These are phyloP conservation scores for Calamus simplicifolius DNA, from an alignment of 176 grass and related monocot species.

Conservation along the genomic window DNA sequence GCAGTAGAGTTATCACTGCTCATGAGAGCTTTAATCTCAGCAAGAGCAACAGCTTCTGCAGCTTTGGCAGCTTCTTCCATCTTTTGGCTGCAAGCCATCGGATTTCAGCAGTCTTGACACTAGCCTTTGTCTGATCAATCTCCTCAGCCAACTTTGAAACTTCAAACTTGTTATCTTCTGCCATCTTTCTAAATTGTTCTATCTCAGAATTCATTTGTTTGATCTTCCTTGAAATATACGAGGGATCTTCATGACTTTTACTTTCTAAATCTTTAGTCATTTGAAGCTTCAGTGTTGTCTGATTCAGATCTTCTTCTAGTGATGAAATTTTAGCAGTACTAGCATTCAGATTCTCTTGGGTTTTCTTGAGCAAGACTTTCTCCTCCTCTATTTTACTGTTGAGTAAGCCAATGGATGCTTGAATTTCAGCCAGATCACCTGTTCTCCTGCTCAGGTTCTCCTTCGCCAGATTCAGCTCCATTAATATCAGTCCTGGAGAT, in stretches of 20 bases:
- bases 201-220: constrained; percentile 66
- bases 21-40: constrained; percentile 62
- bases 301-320: constrained; percentile 51
- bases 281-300: constrained; percentile 44
- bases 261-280: constrained; percentile 33
- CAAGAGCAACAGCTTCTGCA: constrained; percentile 70
- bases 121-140: constrained; percentile 72
- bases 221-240: constrained; percentile 45
- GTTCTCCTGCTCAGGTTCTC: constrained; percentile 42
- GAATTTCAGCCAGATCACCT: constrained; percentile 42
- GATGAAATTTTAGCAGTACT: constrained; percentile 44
- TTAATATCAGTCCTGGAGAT: constrained; percentile 13
- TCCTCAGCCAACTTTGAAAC: constrained; percentile 40
- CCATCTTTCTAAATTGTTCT: constrained; percentile 50
- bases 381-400: constrained; percentile 47
- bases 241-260: constrained; percentile 30
- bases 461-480: constrained; percentile 53
- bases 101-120: constrained; percentile 52
- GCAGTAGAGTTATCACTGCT: constrained; percentile 41
- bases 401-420: constrained; percentile 38
- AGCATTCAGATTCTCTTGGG: constrained; percentile 39
- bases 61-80: constrained; percentile 81
- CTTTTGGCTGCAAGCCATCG: constrained; percentile 69
- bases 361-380: constrained; percentile 41
- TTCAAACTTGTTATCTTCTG: constrained; percentile 56